Percentiles rank a stretch among this genome's conserved stretches.
Conservation (phyloP, 2,329 filamentous ascomycete genomes). For the Pseudocercospora vitis region DNA sequence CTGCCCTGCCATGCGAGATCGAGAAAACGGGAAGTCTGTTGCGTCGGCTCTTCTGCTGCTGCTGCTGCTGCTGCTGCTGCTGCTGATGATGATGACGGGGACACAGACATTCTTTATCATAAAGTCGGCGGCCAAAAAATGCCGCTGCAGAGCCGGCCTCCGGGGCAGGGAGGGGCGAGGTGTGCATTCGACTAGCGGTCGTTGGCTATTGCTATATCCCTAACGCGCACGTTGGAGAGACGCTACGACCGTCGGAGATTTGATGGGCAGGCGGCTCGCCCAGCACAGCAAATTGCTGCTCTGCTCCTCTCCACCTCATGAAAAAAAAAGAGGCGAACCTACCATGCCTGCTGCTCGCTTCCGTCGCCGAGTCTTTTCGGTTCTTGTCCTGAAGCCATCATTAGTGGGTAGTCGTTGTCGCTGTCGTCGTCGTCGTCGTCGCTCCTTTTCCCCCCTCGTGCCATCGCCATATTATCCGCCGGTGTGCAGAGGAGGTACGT, state of each 20-base stretch:
- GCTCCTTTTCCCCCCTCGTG: background rate
- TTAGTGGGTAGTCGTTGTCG: background rate
- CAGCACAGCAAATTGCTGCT: background rate
- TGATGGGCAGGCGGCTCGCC: background rate
- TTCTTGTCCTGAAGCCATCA: background rate
- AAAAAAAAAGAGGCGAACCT: background rate
- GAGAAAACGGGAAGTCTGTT: too few species aligned
- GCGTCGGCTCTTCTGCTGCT: too few species aligned
- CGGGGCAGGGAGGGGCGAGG: too few species aligned
- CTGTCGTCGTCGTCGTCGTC: background rate
- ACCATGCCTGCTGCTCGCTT: background rate
- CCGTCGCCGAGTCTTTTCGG: background rate
- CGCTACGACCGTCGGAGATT: background rate
- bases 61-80: too few species aligned
- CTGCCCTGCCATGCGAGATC: too few species aligned
- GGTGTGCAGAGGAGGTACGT: slow-evolving; percentile 1
- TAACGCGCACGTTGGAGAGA: background rate
- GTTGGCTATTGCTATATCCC: background rate
- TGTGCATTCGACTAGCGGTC: too few species aligned
- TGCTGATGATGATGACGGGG: too few species aligned
- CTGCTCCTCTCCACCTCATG: background rate
- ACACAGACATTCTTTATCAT: too few species aligned
- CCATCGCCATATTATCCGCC: background rate
- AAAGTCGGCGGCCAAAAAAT: too few species aligned
- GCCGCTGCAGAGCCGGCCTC: too few species aligned